Base-by-base conservation (phyloP, 75 land plant species). In the Pinus albicaulis region DNA sequence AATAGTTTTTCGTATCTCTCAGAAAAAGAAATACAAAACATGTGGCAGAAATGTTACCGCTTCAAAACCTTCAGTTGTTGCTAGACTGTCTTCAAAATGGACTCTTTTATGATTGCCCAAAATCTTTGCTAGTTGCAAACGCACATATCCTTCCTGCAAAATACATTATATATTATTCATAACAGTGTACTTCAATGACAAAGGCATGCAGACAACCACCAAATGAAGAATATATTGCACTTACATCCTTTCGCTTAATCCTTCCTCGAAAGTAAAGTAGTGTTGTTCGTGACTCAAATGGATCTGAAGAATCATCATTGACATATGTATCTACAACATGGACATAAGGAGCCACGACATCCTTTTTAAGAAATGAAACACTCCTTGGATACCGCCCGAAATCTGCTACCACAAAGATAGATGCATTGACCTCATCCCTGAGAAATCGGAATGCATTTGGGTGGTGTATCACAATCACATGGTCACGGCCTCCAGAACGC, bases 361-460 rank as follows among this genome's bases (percentile, higher is more conserved):
- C 98, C 76, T 96, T 96, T 12, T 80, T 64, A 15, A 96, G 80
- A 76, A 62, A 85, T 13, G 99, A 84, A 20, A 89, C 74, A 66
- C 52, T 76, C 71, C 70, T 82, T 34, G 90, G 86, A 28, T 76
- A 81, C 26, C 98, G 89, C 7, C 92, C 97, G 83, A 96, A 94
- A 84, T 96, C 99, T 11, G 90, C 92, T 78, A 94, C 90, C 73
- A 96, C 70, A 76, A 92, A 87, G 61, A 96, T 89, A 13, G 99
- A 92, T 52, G 92, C 75, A 78, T 90, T 96, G 72, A 94, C 64
- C 75, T 80, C 53, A 20, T 92, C 81, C 68, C 94, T 82, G 28
- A 83, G 77, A 79, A 89, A 93, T 78, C 99, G 83, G 83, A 96
- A 93, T 55, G 99, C 99, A 84, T 96, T 96, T 28, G 99, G 99